Evolutionary conservation across 169 alveolate genomes (phyloP).

Genomic region (Babesia bovis): DNA sequence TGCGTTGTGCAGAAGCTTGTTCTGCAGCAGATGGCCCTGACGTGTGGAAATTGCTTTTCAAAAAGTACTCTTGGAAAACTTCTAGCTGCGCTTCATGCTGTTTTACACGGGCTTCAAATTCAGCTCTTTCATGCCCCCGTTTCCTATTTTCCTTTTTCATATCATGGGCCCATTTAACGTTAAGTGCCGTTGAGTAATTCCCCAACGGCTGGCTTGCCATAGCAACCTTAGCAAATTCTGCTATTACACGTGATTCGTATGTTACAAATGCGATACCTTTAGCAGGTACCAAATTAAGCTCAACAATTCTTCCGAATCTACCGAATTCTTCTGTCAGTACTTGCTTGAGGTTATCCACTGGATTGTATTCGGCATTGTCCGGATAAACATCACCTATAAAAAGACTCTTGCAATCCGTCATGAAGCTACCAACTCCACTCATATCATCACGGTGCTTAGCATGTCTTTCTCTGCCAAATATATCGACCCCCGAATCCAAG

Average conservation of each 20-base stretch:
- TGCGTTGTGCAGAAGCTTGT: slow-evolving; percentile 15
- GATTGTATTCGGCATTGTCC: slow-evolving; percentile 84
- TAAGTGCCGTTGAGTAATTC: slow-evolving; percentile 86
- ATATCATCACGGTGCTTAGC: slow-evolving; percentile 95
- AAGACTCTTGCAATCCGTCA: slow-evolving; percentile 92
- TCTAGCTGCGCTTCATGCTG: slow-evolving; percentile 58
- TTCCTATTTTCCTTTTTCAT: slow-evolving; percentile 53
- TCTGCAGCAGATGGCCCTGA: slow-evolving; percentile 33
- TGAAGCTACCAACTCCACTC: slow-evolving; percentile 96
- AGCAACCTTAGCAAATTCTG: slow-evolving; percentile 99
- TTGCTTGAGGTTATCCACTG: slow-evolving; percentile 86
- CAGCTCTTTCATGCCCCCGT: slow-evolving; percentile 49
- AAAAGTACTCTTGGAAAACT: slow-evolving; percentile 59
- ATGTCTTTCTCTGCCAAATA: slow-evolving; percentile 97
- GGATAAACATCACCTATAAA: slow-evolving; percentile 89
- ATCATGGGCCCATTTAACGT: slow-evolving; percentile 94
- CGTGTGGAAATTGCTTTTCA: slow-evolving; percentile 29
- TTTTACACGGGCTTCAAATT: slow-evolving; percentile 40
- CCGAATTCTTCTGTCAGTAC: slow-evolving; percentile 90
- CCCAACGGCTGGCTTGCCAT: slow-evolving; percentile 94
- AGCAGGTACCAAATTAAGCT: slow-evolving; percentile 88
- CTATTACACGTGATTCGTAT: slow-evolving; percentile 93
- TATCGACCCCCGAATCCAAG: slow-evolving; percentile 91
- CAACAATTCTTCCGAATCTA: slow-evolving; percentile 94
- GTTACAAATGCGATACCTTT: slow-evolving; percentile 93